Base-by-base conservation (phyloP, 2,329 filamentous ascomycete species). In the Cercospora zeae-maydis region DNA sequence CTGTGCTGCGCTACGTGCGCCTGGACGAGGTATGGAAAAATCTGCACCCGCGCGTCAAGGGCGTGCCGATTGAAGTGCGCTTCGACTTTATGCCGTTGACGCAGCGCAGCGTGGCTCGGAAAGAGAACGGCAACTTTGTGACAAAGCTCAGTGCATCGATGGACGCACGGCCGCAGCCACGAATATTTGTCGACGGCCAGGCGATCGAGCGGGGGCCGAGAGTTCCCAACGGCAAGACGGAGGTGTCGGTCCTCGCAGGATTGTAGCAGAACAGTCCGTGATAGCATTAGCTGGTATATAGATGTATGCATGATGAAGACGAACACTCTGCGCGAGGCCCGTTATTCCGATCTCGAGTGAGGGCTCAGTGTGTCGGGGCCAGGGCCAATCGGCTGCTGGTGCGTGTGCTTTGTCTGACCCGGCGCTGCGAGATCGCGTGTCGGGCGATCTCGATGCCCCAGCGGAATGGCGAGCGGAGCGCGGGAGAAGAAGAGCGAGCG, bases 1-100 rank as follows among this genome's bases (percentile, higher is more conserved):
- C 63, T 13, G 42, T 56, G 8, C 45, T 69, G n/a, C 66, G 66
- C 24, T 69, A 68, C 33, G 67, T 69, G 30, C 62, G 66, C 19
- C 55, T 68, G 21, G 57, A 65, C 39, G 66, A 69, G 42, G 58
- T 69, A 24, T 62, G 66, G 19, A 53, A 63, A 21, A 59, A 67
- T 30, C 52, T 68, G 8, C 61, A 66, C 37, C 64, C 67, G 3
- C 31, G 24, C 10, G 37, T 66, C 21, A 61, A 47, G 16, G 53
- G 45, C 7, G 45, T 57, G n/a, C 47, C 54, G 13, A 59, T 69
- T 30, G 66, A 67, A 16, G 64, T 68, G 11, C 59, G 61, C 2
- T 68, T 67, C 47, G 66, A 68, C 39, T 55, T 64, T 14, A 55
- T 56, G 30, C 47, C 53, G 21, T 19, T 55, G 14, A 30, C 55